Conservation (phyloP, 1,284 basidiomycete species). For the Jaminaea rosea region DNA sequence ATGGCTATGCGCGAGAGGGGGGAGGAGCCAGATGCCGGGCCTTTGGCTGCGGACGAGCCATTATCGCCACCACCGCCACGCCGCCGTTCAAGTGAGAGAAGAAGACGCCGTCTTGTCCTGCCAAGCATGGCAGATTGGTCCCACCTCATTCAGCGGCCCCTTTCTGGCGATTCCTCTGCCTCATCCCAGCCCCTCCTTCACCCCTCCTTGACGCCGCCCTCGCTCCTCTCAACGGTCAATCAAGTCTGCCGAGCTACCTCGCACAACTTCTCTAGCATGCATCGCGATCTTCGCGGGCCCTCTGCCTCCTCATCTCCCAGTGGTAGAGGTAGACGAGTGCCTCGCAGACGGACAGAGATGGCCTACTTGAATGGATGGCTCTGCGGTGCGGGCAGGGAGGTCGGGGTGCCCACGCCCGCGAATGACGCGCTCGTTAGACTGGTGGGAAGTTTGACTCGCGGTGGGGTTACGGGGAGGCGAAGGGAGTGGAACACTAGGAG, state of each 20-base stretch:
- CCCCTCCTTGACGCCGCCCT: conserved; percentile 21
- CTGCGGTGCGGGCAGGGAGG: neutral
- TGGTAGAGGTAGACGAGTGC: neutral
- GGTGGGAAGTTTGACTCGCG: neutral
- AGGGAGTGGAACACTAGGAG: too few relatives aligned
- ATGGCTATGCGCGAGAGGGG: neutral
- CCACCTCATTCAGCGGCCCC: neutral
- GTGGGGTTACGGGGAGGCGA: too few relatives aligned
- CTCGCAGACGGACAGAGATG: neutral
- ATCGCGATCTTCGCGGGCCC: conserved; percentile 6
- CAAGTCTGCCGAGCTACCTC: conserved; percentile 23
- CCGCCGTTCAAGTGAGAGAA: neutral
- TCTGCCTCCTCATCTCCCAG: neutral
- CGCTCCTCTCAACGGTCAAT: conserved; percentile 30
- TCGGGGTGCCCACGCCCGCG: neutral
- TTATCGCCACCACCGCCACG: neutral
- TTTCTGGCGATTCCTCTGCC: neutral
- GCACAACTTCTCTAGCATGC: conserved; percentile 39
- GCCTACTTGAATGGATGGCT: neutral
- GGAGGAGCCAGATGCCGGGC: neutral
- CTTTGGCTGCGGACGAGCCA: neutral
- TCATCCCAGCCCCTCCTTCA: conserved; percentile 22
- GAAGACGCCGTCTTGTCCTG: neutral
- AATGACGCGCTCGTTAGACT: neutral
- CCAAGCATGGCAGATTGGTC: too few relatives aligned